A percentile compares a stretch with the other conserved stretches of the same genome.
Conservation (phyloP, 768 basidiomycete genomes). For the Paxillus ammoniavirescens region DNA sequence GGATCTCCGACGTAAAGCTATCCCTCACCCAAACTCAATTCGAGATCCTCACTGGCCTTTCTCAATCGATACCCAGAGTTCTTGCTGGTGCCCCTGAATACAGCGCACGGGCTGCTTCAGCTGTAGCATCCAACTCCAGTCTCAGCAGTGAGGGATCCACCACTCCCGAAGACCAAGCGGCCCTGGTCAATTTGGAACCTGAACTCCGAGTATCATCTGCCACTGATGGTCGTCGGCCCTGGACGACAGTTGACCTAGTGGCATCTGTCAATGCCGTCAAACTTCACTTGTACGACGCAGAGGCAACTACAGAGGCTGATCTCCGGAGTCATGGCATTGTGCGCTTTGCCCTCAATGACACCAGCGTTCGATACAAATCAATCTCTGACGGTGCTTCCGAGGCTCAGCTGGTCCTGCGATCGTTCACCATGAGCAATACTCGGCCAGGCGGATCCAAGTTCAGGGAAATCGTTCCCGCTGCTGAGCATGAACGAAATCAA, state of each 20-base stretch:
- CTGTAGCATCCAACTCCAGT: constrained; percentile 16
- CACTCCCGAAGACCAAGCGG: constrained; percentile 1
- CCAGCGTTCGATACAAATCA: constrained; percentile 74
- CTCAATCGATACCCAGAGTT: constrained; percentile 66
- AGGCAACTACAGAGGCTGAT: constrained; percentile 53
- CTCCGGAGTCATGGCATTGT: constrained; percentile 81
- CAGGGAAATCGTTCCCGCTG: constrained; percentile 93
- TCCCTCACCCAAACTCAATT: constrained; percentile 87
- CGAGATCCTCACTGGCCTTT: constrained; percentile 61
- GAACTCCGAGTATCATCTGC: constrained; percentile 45
- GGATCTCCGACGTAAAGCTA: constrained; percentile 81
- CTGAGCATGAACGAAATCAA: constrained; percentile 83
- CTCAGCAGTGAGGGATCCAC: background rate
- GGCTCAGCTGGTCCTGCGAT: constrained; percentile 83
- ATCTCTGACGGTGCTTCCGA: constrained; percentile 83
- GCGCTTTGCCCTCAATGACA: constrained; percentile 79
- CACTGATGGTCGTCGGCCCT: constrained; percentile 33
- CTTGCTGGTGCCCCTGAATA: constrained; percentile 50
- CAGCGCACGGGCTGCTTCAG: constrained; percentile 28
- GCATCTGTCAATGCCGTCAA: constrained; percentile 71
- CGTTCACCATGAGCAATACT: constrained; percentile 90
- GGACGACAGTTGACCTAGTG: constrained; percentile 71
- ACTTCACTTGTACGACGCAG: constrained; percentile 80
- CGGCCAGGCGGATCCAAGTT: constrained; percentile 79
- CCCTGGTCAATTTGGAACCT: constrained; percentile 41